These are phyloP conservation scores for Cytospora mali DNA, from an alignment of 2,329 filamentous ascomycete species.

Conservation along the genomic window DNA sequence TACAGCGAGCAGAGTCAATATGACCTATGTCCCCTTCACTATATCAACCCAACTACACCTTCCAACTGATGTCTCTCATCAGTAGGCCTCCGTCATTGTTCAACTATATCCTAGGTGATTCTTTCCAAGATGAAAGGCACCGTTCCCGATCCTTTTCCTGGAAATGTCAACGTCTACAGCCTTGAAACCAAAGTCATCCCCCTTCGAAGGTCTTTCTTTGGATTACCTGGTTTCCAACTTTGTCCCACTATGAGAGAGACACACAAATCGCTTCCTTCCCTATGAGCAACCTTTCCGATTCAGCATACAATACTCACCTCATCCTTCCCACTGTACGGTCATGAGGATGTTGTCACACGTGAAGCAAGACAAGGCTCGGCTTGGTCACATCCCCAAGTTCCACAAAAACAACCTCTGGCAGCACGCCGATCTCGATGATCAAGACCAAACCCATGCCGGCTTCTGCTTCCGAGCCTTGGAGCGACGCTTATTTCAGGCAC, in stretches of 20 bases:
- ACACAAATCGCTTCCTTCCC: not conserved
- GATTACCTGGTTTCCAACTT: not conserved
- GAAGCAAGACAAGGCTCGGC: conserved; percentile 1
- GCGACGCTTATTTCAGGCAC: conserved; percentile 8
- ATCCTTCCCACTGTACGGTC: not conserved
- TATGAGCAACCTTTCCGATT: not conserved
- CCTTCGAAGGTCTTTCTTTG: not conserved
- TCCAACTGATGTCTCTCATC: not conserved
- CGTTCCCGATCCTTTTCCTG: not conserved
- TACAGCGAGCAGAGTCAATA: no score
- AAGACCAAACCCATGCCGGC: conserved; percentile 5
- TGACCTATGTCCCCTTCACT: no score
- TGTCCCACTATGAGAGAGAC: not conserved
- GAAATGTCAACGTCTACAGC: not conserved
- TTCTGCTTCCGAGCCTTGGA: conserved; percentile 18
- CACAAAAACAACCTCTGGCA: conserved; percentile 19
- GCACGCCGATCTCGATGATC: conserved; percentile 9
- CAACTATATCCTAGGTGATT: not conserved
- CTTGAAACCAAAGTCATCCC: not conserved
- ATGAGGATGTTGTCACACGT: conserved; percentile 7
- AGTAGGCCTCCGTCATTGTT: not conserved
- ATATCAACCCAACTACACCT: no score
- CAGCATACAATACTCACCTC: not conserved
- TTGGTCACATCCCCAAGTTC: conserved; percentile 1
- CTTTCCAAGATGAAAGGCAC: not conserved